phyloP scores from a whole-genome alignment of 108 stramenopile genomes.

The Nitzschia putrida region DNA sequence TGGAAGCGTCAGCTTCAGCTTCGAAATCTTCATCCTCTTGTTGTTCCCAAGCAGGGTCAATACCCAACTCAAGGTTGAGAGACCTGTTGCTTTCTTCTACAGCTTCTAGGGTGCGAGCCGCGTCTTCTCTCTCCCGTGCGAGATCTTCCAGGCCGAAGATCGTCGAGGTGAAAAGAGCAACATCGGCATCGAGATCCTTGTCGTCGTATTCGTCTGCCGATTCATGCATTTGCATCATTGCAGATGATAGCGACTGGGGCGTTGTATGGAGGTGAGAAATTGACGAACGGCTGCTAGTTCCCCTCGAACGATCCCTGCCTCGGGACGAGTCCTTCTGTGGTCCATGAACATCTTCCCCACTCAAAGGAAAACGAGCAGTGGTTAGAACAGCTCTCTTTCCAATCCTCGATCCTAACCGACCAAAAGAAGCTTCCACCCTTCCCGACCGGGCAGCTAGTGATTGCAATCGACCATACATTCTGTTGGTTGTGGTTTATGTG shows the following conservation, averaged over 20 bases:
- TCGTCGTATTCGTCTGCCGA: conserved; percentile 7
- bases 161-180: conserved; percentile 12
- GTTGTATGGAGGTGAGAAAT: neutral
- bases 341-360: neutral
- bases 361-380: no score
- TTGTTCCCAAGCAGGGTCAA: conserved; percentile 12
- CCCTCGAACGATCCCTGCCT: neutral
- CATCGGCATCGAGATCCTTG: neutral
- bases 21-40: neutral
- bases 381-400: no score
- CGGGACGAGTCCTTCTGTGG: neutral
- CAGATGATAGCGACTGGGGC: neutral
- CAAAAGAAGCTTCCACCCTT: neutral
- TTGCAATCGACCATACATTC: neutral
- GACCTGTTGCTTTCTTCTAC: neutral
- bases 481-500: neutral
- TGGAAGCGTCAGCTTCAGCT: neutral
- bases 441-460: neutral
- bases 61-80: conserved; percentile 17
- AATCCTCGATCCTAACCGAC: neutral
- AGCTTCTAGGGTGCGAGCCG: neutral
- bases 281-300: neutral
- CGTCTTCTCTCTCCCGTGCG: neutral
- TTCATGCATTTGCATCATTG: neutral
- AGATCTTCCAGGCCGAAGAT: neutral